Evolutionary conservation across 2,329 filamentous ascomycete genomes (phyloP).

Genomic region (Ophiostoma montium): DNA sequence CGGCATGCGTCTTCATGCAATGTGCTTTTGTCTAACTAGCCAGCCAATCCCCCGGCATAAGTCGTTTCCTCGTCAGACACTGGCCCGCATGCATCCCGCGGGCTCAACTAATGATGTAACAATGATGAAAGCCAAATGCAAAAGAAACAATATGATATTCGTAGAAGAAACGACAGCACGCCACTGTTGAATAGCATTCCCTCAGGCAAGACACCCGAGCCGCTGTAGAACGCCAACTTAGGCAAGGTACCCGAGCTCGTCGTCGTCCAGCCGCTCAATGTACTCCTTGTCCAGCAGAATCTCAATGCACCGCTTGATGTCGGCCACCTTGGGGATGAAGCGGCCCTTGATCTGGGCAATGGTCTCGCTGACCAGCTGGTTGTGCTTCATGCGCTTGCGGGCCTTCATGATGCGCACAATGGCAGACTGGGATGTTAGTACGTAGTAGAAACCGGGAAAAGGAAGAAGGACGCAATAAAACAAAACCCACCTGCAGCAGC

Average conservation of each 20-base stretch:
- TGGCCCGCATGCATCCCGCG: too few relatives aligned
- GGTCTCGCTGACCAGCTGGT: slow-evolving; percentile 83
- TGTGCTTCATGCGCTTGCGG: slow-evolving; percentile 96
- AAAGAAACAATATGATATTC: too few relatives aligned
- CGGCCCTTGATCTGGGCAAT: slow-evolving; percentile 89
- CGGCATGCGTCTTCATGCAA: too few relatives aligned
- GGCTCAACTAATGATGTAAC: too few relatives aligned
- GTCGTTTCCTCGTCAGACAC: too few relatives aligned
- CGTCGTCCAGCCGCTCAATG: slow-evolving; percentile 84
- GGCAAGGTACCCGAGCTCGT: slow-evolving; percentile 88
- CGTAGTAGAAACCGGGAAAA: not conserved
- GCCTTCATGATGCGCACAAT: slow-evolving; percentile 99
- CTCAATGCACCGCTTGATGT: slow-evolving; percentile 99
- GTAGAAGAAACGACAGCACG: not conserved
- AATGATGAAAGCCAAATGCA: too few relatives aligned
- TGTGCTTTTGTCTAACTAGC: too few relatives aligned
- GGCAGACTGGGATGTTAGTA: slow-evolving; percentile 52
- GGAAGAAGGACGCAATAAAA: not conserved
- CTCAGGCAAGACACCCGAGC: too few relatives aligned
- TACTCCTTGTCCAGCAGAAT: slow-evolving; percentile 98
- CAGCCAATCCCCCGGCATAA: too few relatives aligned
- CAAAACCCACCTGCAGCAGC: slow-evolving; percentile 70
- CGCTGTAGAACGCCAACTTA: slow-evolving; percentile 31
- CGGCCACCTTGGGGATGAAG: slow-evolving; percentile 81
- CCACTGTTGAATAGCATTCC: too few relatives aligned